phyloP scores from a whole-genome alignment of 1,284 basidiomycete species.

The Microbotryum violaceum region DNA sequence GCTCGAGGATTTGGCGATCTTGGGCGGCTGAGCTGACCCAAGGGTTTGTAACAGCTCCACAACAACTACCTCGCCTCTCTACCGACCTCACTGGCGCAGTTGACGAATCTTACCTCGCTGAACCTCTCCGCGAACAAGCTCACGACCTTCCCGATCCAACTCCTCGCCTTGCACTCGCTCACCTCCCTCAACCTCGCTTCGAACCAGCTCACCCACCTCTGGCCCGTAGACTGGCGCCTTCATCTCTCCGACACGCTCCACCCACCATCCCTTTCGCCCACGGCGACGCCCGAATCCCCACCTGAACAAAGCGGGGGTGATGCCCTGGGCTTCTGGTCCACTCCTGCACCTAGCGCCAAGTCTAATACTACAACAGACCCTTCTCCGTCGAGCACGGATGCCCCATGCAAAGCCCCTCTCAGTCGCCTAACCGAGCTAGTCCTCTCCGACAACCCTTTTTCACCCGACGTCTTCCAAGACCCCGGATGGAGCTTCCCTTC shows the following conservation, averaged over 20 bases:
- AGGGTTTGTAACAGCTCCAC: constrained; percentile 13
- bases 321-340: constrained; percentile 4
- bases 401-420: constrained; percentile 2
- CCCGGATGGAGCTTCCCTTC: constrained; percentile 13
- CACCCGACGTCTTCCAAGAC: neutral
- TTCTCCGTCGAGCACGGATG: neutral
- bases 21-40: neutral
- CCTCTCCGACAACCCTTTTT: constrained; percentile 10
- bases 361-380: neutral
- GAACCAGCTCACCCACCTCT: constrained; percentile 19
- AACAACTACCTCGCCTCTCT: constrained; percentile 18
- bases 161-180: constrained; percentile 15
- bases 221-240: constrained; percentile 15
- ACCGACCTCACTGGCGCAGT: constrained; percentile 15
- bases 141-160: constrained; percentile 11
- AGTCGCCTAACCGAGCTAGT: constrained; percentile 7
- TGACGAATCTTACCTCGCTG: constrained; percentile 22
- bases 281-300: constrained; percentile 12
- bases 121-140: constrained; percentile 20
- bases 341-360: neutral
- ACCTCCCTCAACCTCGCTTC: constrained; percentile 21
- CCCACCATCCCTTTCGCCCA: constrained; percentile 10
- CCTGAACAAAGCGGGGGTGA: neutral
- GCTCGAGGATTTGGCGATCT: neutral
- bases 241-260: constrained; percentile 3